A percentile compares a stretch with the other conserved stretches of the same genome.
phyloP scores from a whole-genome alignment of 2,329 filamentous ascomycete genomes.

The Sporothrix variecibatus region DNA sequence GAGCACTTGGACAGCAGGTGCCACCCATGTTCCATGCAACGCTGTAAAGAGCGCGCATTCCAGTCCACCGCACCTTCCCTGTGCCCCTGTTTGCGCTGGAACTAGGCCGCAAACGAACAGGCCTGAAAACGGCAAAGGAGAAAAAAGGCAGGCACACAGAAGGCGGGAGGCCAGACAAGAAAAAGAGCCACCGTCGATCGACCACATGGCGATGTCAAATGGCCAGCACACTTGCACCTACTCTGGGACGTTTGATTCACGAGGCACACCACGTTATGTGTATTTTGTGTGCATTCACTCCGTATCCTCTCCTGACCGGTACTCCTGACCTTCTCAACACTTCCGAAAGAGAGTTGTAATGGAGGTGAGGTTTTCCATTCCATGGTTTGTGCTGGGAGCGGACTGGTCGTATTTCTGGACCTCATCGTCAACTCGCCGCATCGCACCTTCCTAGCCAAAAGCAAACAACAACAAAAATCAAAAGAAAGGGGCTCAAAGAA shows the following conservation, averaged over 20 bases:
- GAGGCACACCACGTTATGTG: slow-evolving; percentile 16
- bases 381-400: neutral
- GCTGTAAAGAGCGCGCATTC: slow-evolving; percentile 8
- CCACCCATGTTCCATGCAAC: neutral
- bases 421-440: neutral
- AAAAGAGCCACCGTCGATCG: slow-evolving; percentile 19
- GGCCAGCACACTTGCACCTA: slow-evolving; percentile 5
- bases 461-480: neutral
- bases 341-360: neutral
- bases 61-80: neutral
- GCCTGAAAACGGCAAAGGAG: neutral
- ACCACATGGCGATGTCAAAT: slow-evolving; percentile 30
- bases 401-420: neutral
- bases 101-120: slow-evolving; percentile 15
- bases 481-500: neutral
- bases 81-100: neutral
- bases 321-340: neutral
- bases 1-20: neutral
- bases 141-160: neutral
- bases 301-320: neutral
- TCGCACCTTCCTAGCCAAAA: neutral
- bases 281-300: neutral
- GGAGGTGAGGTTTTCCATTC: neutral
- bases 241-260: slow-evolving; percentile 11
- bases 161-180: neutral